Evolutionary conservation across 331 rosid species (phyloP), one percentile per base, ranked within the genome.

Genomic region (Pyrus hybrid): DNA sequence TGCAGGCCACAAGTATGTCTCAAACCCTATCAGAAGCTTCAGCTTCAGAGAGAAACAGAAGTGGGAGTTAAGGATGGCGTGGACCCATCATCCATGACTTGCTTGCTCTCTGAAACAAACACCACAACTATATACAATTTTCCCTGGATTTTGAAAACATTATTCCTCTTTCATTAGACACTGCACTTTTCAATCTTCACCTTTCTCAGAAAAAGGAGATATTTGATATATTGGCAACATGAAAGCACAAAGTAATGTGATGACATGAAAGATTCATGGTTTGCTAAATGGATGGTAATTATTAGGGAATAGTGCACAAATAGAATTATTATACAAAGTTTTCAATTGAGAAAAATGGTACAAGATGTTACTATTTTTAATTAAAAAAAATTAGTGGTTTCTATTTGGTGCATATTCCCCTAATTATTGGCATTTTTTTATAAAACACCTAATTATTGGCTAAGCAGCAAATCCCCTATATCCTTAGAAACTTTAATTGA

Each of bases 21-120:
- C 98, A 82, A 32, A 37, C 80, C 80, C 71, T 64, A 30, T 79
- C 79, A 41, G 67, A 58, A 71, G 82, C 81, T 43, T 43, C 49
- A 43, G 49, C 80, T 37, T 8, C 56, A 58, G 20, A 58, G 49
- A 29, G 11, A 26, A 26, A 68, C 29, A 88, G 26, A 77, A 94
- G 96, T 92, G 84, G 77, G 90, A 87, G 77, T 76, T 77, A 94
- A 90, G 97, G 83, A 80, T 89, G 57, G 66, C 70, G 77, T 80
- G 87, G 90, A 73, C 95, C 95, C 93, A 83, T 85, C 72, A 25
- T 5, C 43, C 21, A 22, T 22, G 87, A 80, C 89, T 86, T 84
- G 84, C 86, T 21, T n/a, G 23, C 22, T 43, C 60, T 12, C 23
- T 87, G 99, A 92, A 90, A 75, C 80, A 80, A 87, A 86, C 97